A percentile compares a stretch with the other conserved stretches of the same genome.
Evolutionary conservation across 2,329 filamentous ascomycete genomes (phyloP).

Genomic region (Epichloe sibirici): DNA sequence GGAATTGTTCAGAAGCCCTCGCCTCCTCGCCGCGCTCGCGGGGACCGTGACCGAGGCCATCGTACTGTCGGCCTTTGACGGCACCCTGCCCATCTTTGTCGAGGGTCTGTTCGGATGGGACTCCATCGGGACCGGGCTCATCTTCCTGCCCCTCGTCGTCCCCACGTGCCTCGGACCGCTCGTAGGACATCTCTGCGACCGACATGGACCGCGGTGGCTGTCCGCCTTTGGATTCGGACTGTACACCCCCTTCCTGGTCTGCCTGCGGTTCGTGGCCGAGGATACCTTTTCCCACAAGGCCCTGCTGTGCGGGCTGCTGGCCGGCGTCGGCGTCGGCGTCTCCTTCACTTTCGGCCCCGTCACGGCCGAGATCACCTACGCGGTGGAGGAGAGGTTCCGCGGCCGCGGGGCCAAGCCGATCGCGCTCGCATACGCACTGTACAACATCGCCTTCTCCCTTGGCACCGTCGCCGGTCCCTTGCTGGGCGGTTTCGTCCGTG

Average conservation of each 20-base stretch:
- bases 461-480: constrained; percentile 22
- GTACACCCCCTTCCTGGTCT: constrained; percentile 21
- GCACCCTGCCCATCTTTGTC: constrained; percentile 21
- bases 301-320: constrained; percentile 20
- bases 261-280: constrained; percentile 20
- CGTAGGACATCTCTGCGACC: constrained; percentile 19
- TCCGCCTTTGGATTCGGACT: constrained; percentile 21
- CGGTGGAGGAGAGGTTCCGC: constrained; percentile 13
- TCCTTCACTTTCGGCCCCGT: constrained; percentile 21
- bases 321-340: constrained; percentile 18
- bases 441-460: constrained; percentile 23
- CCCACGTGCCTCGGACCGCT: constrained; percentile 20
- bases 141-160: constrained; percentile 22
- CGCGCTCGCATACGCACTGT: constrained; percentile 23
- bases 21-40: constrained; percentile 21
- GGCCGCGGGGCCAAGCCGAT: constrained; percentile 13
- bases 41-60: constrained; percentile 22
- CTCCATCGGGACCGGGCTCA: constrained; percentile 20
- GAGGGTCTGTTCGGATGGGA: constrained; percentile 19
- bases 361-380: constrained; percentile 25
- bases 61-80: constrained; percentile 21
- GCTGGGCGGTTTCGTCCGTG: constrained; percentile 22
- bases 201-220: constrained; percentile 23
- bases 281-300: constrained; percentile 18
- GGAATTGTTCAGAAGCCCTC: constrained; percentile 17